Conservation (phyloP, 139 green algal genomes). For the Micromonas pusilla region DNA sequence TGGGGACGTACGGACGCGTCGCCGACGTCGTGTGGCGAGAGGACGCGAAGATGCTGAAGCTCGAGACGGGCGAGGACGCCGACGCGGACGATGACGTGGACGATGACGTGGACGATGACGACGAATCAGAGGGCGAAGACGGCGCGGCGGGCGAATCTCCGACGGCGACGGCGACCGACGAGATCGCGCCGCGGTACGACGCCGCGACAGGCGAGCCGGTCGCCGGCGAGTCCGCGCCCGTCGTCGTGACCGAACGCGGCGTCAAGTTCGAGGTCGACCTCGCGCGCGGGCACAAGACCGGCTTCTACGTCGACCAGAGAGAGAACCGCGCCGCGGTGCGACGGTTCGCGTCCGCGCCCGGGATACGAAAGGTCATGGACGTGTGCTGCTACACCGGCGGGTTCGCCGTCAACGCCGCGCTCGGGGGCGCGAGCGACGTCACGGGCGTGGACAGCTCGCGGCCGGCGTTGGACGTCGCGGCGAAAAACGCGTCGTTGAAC, state of each 20-base stretch:
- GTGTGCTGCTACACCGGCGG: slow-evolving; percentile 80
- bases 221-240: not conserved
- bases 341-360: slow-evolving; percentile 38
- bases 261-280: slow-evolving; percentile 31
- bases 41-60: slow-evolving; percentile 2
- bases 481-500: slow-evolving; percentile 68
- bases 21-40: not conserved
- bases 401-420: slow-evolving; percentile 42
- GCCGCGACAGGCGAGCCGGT: not conserved
- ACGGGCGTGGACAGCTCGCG: slow-evolving; percentile 64
- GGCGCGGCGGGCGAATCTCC: slow-evolving; percentile 29
- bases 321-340: slow-evolving; percentile 65
- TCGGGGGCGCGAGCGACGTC: slow-evolving; percentile 51
- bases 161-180: not conserved
- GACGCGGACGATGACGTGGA: too few species aligned
- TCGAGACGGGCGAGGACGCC: too few species aligned
- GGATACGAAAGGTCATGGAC: slow-evolving; percentile 64
- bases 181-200: not conserved
- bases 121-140: not conserved
- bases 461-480: slow-evolving; percentile 58
- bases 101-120: not conserved
- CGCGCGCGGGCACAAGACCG: slow-evolving; percentile 36
- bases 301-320: slow-evolving; percentile 54
- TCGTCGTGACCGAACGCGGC: slow-evolving; percentile 37
- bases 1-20: not conserved